Evolutionary conservation across 1,284 basidiomycete genomes (phyloP).

Genomic region (Naganishia cerealis): DNA sequence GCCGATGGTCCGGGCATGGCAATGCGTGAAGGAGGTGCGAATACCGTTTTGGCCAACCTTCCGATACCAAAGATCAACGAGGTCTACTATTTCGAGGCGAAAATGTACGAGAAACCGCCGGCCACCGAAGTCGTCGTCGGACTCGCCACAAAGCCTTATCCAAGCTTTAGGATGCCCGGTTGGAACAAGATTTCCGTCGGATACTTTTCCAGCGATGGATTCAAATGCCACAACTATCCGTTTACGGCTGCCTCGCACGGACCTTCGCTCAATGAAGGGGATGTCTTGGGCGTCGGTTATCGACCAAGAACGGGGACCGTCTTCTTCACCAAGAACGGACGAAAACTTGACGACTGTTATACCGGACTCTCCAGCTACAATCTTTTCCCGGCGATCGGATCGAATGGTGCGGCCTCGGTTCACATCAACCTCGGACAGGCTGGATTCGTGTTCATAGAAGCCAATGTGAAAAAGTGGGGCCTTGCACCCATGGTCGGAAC

Average conservation of each 20-base stretch:
- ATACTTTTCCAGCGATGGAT: slow-evolving; percentile 87
- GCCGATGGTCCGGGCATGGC: slow-evolving; percentile 80
- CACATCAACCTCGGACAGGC: slow-evolving; percentile 94
- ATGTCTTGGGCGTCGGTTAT: slow-evolving; percentile 89
- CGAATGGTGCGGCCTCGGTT: slow-evolving; percentile 87
- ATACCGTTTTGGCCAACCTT: slow-evolving; percentile 89
- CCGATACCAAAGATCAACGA: slow-evolving; percentile 93
- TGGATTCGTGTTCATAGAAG: slow-evolving; percentile 95
- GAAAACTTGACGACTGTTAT: slow-evolving; percentile 91
- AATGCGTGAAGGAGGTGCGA: slow-evolving; percentile 62
- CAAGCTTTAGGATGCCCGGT: slow-evolving; percentile 86
- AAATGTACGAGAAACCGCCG: slow-evolving; percentile 90
- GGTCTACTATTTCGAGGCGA: slow-evolving; percentile 96
- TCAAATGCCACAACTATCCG: slow-evolving; percentile 96
- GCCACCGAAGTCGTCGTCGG: slow-evolving; percentile 82
- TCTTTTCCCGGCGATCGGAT: slow-evolving; percentile 90
- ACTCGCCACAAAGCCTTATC: slow-evolving; percentile 91
- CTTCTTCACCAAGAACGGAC: slow-evolving; percentile 93
- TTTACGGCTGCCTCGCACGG: slow-evolving; percentile 87
- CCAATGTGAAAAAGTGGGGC: slow-evolving; percentile 98
- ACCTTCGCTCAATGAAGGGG: slow-evolving; percentile 82
- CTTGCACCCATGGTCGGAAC: slow-evolving; percentile 91
- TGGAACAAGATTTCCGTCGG: slow-evolving; percentile 87
- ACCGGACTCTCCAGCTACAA: slow-evolving; percentile 83
- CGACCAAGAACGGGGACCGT: slow-evolving; percentile 90